A percentile compares a stretch with the other conserved stretches of the same genome.
These are phyloP conservation scores for Botrytis sinoallii DNA, from an alignment of 2,329 filamentous ascomycete genomes.

Conservation along the genomic window DNA sequence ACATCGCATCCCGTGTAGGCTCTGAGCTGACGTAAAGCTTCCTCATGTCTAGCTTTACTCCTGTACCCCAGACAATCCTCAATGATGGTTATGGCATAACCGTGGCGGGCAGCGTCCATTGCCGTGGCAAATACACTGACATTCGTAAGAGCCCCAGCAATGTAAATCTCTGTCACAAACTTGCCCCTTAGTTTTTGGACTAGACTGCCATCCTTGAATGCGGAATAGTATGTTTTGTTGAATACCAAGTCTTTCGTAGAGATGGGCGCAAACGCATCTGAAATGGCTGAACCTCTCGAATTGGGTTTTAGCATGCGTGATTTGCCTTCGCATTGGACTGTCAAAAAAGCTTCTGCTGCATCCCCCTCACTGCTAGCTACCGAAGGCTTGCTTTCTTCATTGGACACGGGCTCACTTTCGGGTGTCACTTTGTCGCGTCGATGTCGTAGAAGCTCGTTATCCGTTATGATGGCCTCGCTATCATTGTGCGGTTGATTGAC, in stretches of 20 bases:
- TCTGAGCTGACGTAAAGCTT: slow-evolving; percentile 34
- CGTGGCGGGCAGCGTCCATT: slow-evolving; percentile 83
- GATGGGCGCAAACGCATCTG: slow-evolving; percentile 12
- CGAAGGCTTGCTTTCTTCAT: slow-evolving; percentile 17
- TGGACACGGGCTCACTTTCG: slow-evolving; percentile 20
- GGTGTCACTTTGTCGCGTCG: background rate
- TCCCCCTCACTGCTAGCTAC: slow-evolving; percentile 17
- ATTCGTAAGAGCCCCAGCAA: slow-evolving; percentile 85
- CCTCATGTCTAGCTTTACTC: slow-evolving; percentile 60
- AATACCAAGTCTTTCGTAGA: slow-evolving; percentile 47
- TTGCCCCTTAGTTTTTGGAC: slow-evolving; percentile 77
- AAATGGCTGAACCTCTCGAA: slow-evolving; percentile 9
- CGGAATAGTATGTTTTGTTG: slow-evolving; percentile 80
- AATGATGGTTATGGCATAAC: slow-evolving; percentile 79
- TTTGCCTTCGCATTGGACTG: slow-evolving; percentile 25
- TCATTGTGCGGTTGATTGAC: slow-evolving; percentile 45
- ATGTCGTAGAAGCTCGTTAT: slow-evolving; percentile 28
- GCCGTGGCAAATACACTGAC: slow-evolving; percentile 88
- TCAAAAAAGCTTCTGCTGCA: slow-evolving; percentile 34
- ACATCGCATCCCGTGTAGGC: slow-evolving; percentile 38
- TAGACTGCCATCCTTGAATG: slow-evolving; percentile 72
- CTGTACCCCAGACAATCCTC: slow-evolving; percentile 87
- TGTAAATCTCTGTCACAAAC: slow-evolving; percentile 83
- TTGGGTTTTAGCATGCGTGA: slow-evolving; percentile 44
- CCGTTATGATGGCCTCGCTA: slow-evolving; percentile 37